Percentiles rank a stretch among this genome's conserved stretches.
These are phyloP conservation scores for Fusarium concolor DNA, from an alignment of 2,329 filamentous ascomycete genomes.

Conservation along the genomic window DNA sequence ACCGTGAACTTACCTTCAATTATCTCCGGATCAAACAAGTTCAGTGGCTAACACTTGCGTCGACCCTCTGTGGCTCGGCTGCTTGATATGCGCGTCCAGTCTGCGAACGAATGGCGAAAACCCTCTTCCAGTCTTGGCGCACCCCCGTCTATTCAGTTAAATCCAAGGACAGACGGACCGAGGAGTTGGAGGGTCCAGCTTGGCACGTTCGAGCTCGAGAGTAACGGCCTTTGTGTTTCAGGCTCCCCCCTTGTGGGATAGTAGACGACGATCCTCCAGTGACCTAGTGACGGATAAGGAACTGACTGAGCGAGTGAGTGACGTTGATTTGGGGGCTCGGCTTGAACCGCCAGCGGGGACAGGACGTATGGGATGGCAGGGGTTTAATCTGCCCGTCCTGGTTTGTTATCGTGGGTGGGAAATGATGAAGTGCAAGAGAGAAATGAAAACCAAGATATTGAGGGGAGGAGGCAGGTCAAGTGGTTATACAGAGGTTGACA, in stretches of 20 bases:
- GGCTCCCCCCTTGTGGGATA: conserved; percentile 18
- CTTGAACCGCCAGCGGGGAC: conserved; percentile 27
- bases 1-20: neutral
- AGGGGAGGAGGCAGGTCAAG: neutral
- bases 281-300: neutral
- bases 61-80: conserved; percentile 32
- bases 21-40: neutral
- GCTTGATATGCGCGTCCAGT: conserved; percentile 9
- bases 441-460: conserved; percentile 8
- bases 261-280: conserved; percentile 27
- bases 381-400: neutral
- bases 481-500: conserved; percentile 8
- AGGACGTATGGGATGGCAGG: conserved; percentile 3
- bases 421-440: conserved; percentile 19
- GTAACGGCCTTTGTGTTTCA: conserved; percentile 34
- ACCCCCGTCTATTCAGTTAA: conserved; percentile 14
- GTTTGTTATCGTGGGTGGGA: neutral
- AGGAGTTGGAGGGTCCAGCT: conserved; percentile 12
- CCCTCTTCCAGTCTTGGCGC: conserved; percentile 21
- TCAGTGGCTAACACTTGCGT: conserved; percentile 37
- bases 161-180: conserved; percentile 8
- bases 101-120: neutral
- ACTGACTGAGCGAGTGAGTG: conserved; percentile 14
- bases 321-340: conserved; percentile 38
- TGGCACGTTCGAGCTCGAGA: conserved; percentile 7